These are phyloP conservation scores for Lepidium sativum DNA, from an alignment of 345 rosid species.

Conservation along the genomic window DNA sequence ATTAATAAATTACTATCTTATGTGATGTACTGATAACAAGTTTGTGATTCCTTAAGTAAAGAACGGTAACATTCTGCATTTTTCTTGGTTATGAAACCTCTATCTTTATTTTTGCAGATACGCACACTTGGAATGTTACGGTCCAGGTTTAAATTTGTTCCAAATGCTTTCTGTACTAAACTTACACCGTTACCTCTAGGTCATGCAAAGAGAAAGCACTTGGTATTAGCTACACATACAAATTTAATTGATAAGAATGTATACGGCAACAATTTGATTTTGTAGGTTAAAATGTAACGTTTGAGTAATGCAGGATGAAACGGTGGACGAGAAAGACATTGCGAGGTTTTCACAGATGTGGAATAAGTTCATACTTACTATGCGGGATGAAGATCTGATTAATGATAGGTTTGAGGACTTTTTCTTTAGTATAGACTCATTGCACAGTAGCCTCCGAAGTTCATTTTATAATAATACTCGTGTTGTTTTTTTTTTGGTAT, in stretches of 20 bases:
- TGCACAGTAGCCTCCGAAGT: not conserved
- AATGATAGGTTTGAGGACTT: slow-evolving; percentile 51
- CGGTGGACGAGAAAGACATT: slow-evolving; percentile 38
- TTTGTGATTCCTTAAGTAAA: not conserved
- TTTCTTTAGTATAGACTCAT: slow-evolving; percentile 11
- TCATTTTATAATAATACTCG: slow-evolving; percentile 1
- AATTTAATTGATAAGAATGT: not conserved
- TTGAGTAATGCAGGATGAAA: slow-evolving; percentile 48
- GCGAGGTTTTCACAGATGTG: slow-evolving; percentile 79
- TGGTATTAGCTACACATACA: slow-evolving; percentile 28
- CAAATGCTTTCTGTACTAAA: slow-evolving; percentile 47
- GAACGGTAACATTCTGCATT: not conserved
- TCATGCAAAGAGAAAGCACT: slow-evolving; percentile 22
- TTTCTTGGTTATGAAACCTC: not conserved
- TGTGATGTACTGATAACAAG: not conserved
- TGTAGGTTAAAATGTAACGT: slow-evolving; percentile 9
- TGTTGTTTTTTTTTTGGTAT: slow-evolving; percentile 16
- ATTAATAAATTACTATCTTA: not conserved
- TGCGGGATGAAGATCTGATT: slow-evolving; percentile 87
- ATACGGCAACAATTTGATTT: not conserved
- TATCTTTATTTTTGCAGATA: slow-evolving; percentile 41
- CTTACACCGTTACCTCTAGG: slow-evolving; percentile 55
- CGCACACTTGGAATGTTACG: slow-evolving; percentile 93
- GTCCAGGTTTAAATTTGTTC: slow-evolving; percentile 74
- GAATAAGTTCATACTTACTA: slow-evolving; percentile 73